Evolutionary conservation across 73 alveolate species (phyloP).

Genomic region (Stentor coeruleus): DNA sequence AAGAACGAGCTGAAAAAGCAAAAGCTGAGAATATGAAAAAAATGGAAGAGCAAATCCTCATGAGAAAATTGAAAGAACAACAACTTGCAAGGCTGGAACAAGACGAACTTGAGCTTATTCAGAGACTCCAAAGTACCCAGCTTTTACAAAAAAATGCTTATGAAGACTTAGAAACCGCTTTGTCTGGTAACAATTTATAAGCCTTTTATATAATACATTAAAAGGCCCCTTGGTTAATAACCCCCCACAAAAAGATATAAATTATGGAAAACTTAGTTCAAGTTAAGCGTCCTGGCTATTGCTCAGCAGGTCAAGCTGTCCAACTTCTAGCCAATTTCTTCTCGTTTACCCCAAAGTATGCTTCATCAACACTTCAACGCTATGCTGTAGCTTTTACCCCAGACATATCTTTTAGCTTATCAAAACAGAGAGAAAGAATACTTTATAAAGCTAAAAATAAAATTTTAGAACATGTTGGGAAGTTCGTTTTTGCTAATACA

Average conservation of each 20-base stretch:
- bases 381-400: not conserved
- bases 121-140: slow-evolving; percentile 56
- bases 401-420: not conserved
- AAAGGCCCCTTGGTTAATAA: too few relatives aligned
- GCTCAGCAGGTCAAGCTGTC: not conserved
- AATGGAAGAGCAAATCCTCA: slow-evolving; percentile 24
- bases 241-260: too few relatives aligned
- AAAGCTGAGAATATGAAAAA: slow-evolving; percentile 28
- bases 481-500: slow-evolving; percentile 17
- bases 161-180: slow-evolving; percentile 20
- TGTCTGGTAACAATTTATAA: too few relatives aligned
- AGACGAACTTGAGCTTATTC: slow-evolving; percentile 59
- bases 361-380: not conserved
- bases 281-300: not conserved
- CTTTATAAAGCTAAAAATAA: not conserved
- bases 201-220: too few relatives aligned
- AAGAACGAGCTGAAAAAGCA: slow-evolving; percentile 23
- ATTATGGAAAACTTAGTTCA: too few relatives aligned
- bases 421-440: slow-evolving; percentile 9
- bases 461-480: not conserved
- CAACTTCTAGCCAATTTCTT: not conserved
- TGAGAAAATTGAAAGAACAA: slow-evolving; percentile 17
- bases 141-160: slow-evolving; percentile 46
- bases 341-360: not conserved
- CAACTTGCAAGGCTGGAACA: slow-evolving; percentile 42